phyloP scores from a whole-genome alignment of 176 grass and related monocot species.

The Poa annua region DNA sequence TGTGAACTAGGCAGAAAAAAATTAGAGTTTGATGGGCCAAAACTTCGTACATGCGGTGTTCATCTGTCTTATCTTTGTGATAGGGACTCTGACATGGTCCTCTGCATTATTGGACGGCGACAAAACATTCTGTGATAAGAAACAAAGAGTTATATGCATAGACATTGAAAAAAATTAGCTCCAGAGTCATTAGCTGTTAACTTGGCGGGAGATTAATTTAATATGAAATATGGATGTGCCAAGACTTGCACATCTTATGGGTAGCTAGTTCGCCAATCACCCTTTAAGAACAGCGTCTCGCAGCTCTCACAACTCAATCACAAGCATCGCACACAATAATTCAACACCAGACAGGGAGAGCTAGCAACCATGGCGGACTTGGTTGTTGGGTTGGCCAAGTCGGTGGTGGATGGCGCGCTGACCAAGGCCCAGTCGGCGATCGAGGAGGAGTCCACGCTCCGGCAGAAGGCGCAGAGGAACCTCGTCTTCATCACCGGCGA shows the following conservation, averaged over 20 bases:
- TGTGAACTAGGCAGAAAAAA: too few relatives aligned
- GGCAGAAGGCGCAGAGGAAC: neutral
- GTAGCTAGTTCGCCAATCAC: neutral
- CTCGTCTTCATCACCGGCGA: conserved; percentile 29
- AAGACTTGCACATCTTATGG: neutral
- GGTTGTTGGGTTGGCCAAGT: conserved; percentile 33
- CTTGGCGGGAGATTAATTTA: neutral
- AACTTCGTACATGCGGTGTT: too few relatives aligned
- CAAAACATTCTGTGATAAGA: neutral
- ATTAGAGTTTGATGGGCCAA: too few relatives aligned
- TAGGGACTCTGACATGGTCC: neutral
- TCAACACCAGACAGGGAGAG: neutral
- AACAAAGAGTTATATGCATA: neutral
- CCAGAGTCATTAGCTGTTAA: conserved; percentile 4
- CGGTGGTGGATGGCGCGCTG: neutral
- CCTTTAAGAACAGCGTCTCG: neutral
- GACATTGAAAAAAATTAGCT: neutral
- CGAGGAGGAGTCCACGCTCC: conserved; percentile 13
- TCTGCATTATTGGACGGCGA: neutral
- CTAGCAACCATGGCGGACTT: conserved; percentile 35
- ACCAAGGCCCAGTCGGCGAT: neutral
- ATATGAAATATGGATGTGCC: neutral
- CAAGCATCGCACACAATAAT: neutral
- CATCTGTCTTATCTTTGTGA: neutral
- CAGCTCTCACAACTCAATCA: neutral